phyloP scores from a whole-genome alignment of 2,329 filamentous ascomycete genomes.

The Fusarium sacchari region DNA sequence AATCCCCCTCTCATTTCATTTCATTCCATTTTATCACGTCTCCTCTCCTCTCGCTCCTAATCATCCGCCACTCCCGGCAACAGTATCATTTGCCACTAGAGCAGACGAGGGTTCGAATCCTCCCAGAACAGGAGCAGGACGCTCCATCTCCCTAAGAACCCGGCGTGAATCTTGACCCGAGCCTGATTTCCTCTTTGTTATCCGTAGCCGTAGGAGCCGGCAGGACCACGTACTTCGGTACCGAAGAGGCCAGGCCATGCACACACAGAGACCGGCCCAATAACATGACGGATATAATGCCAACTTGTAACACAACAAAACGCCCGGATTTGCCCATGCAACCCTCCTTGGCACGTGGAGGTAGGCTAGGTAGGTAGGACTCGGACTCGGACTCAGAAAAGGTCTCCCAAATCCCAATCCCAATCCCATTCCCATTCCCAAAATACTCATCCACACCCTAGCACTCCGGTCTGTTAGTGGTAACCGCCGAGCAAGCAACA shows the following conservation, averaged over 20 bases:
- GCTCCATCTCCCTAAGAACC: background rate
- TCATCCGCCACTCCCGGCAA: background rate
- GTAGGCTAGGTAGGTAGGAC: constrained; percentile 14
- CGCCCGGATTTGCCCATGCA: constrained; percentile 17
- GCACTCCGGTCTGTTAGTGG: constrained; percentile 2
- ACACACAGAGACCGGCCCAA: constrained; percentile 2
- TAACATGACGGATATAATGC: constrained; percentile 1
- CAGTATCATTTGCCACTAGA: background rate
- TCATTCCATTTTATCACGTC: background rate
- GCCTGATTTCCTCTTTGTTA: background rate
- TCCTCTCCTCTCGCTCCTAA: background rate
- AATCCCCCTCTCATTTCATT: background rate
- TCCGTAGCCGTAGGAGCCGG: constrained; percentile 1
- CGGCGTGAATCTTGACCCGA: background rate
- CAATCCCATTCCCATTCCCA: background rate
- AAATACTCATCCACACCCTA: background rate
- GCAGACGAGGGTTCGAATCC: constrained; percentile 3
- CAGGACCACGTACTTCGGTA: constrained; percentile 1
- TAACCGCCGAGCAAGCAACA: constrained; percentile 6
- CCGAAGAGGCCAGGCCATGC: background rate
- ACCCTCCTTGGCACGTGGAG: constrained; percentile 22
- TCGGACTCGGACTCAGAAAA: background rate
- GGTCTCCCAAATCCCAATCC: background rate
- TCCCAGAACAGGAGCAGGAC: background rate
- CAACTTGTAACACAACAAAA: constrained; percentile 12